Percentiles rank a stretch among this genome's conserved stretches.
Evolutionary conservation across 495 filamentous ascomycete species (phyloP).

Genomic region (Hypomontagnella monticulosa): DNA sequence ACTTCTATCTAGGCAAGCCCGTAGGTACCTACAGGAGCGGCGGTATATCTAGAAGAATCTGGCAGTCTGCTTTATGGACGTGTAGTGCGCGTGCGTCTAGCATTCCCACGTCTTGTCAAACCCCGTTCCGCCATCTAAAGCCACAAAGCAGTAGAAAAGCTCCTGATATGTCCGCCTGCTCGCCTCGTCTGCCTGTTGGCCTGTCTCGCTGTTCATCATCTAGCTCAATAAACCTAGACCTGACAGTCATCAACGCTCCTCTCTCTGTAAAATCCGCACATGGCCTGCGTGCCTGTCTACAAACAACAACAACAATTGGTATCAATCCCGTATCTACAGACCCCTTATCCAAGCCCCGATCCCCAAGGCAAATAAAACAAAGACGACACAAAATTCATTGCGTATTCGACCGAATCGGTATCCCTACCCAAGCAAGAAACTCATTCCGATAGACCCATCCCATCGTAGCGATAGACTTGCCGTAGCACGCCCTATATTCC

Average conservation of each 20-base stretch:
- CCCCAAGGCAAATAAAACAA: constrained; percentile 23
- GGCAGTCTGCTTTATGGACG: constrained; percentile 4
- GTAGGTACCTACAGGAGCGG: too few species aligned
- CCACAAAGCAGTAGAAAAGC: constrained; percentile 9
- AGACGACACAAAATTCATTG: constrained; percentile 14
- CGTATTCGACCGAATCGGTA: constrained; percentile 15
- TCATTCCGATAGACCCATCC: constrained; percentile 1
- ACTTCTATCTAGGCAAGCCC: too few species aligned
- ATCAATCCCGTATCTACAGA: constrained; percentile 43
- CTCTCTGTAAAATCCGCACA: constrained; percentile 9
- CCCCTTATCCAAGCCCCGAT: constrained; percentile 14
- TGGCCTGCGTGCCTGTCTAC: constrained; percentile 31
- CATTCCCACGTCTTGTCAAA: not conserved
- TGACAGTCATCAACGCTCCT: constrained; percentile 5
- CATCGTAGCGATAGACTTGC: not conserved
- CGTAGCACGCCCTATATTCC: constrained; percentile 2
- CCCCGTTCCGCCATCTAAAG: not conserved
- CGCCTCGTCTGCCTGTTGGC: not conserved
- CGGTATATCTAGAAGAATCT: not conserved
- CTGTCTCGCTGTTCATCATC: constrained; percentile 3
- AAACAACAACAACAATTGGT: constrained; percentile 37
- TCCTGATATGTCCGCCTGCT: constrained; percentile 1
- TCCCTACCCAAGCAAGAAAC: constrained; percentile 21
- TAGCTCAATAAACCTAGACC: not conserved
- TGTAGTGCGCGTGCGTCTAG: not conserved